phyloP scores from a whole-genome alignment of 129 eudicot genomes.

The Arctium minus region DNA sequence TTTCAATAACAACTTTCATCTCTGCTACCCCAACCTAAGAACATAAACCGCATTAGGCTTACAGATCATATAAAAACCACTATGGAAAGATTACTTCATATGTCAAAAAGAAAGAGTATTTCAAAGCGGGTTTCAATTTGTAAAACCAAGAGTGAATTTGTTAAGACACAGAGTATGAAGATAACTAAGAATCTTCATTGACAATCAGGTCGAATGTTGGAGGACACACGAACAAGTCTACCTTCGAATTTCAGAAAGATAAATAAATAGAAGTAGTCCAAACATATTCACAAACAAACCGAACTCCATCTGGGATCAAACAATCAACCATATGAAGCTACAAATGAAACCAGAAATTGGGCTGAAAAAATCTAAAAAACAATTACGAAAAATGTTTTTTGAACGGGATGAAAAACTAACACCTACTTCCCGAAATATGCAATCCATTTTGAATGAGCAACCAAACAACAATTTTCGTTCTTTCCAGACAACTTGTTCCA shows the following conservation, averaged over 20 bases:
- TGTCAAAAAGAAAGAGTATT: not conserved
- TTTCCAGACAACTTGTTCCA: too few relatives aligned
- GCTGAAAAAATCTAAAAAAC: not conserved
- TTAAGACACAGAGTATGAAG: not conserved
- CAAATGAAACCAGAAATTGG: not conserved
- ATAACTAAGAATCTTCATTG: not conserved
- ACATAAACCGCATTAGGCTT: constrained; percentile 3
- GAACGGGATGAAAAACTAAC: not conserved
- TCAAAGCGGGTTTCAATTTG: not conserved
- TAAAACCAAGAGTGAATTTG: not conserved
- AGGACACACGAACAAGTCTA: not conserved
- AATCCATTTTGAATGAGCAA: not conserved
- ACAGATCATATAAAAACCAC: not conserved
- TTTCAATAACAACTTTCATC: constrained; percentile 94
- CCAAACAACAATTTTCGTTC: not conserved
- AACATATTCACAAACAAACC: not conserved
- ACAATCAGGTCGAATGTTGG: not conserved
- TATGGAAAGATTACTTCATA: not conserved
- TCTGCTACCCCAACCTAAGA: constrained; percentile 97
- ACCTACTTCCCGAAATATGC: not conserved
- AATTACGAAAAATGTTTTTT: not conserved
- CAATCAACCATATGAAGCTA: not conserved
- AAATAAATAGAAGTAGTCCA: not conserved
- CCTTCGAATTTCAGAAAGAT: not conserved
- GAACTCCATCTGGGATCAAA: not conserved